phyloP scores from a whole-genome alignment of 31 red algal genomes.

The Endocladia muricata region DNA sequence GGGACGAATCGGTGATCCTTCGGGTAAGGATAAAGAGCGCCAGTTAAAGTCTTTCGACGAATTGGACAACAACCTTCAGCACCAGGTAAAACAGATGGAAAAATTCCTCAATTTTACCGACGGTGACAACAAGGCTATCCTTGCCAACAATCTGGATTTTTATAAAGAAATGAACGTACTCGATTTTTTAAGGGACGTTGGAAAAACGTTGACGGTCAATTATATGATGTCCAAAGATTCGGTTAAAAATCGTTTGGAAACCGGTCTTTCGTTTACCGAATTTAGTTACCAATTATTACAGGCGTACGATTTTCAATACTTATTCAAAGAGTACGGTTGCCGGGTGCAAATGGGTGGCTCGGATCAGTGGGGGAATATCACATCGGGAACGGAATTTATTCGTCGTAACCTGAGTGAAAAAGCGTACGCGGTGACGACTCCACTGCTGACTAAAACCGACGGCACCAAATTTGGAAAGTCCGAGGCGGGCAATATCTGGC shows the following conservation, averaged over 20 bases:
- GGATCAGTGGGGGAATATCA: constrained; percentile 99
- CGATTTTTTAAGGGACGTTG: constrained; percentile 96
- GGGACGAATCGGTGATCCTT: constrained; percentile 86
- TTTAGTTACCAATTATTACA: constrained; percentile 98
- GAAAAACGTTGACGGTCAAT: constrained; percentile 81
- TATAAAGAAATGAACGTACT: constrained; percentile 69
- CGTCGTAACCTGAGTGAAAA: constrained; percentile 37
- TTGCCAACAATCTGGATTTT: constrained; percentile 94
- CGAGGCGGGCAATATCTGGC: constrained; percentile 78
- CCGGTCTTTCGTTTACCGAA: constrained; percentile 93
- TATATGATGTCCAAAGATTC: constrained; percentile 93
- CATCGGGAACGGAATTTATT: constrained; percentile 86
- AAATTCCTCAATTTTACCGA: no score
- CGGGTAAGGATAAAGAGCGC: constrained; percentile 77
- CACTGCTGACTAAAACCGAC: constrained; percentile 89
- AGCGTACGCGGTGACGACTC: constrained; percentile 82
- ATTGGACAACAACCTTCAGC: no score
- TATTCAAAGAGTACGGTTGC: constrained; percentile 53
- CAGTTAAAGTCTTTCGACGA: no score
- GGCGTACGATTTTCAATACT: constrained; percentile 93
- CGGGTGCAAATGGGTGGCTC: constrained; percentile 82
- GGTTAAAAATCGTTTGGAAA: constrained; percentile 65
- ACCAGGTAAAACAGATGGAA: no score
- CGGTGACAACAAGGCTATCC: constrained; percentile 18
- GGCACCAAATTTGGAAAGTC: constrained; percentile 92